Base-by-base conservation (phyloP, 331 rosid species). In the Acacia concinna region DNA sequence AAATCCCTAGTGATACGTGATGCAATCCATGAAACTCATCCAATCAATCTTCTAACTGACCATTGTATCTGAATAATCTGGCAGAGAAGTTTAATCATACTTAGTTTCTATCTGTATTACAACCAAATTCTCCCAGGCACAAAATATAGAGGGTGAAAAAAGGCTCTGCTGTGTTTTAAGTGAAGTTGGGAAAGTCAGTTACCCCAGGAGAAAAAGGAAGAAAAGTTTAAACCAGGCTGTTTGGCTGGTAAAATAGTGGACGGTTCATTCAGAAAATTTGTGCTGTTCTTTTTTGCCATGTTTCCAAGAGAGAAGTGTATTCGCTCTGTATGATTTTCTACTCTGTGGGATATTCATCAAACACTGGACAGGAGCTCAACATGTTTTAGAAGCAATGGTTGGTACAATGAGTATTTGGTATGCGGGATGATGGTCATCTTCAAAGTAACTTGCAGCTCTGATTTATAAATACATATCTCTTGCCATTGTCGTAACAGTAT, bases 121-220 rank as follows among this genome's bases (percentile, higher is more conserved):
- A 82, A 76, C 54, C 74, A 72, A 76, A 30, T 70, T 25, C 75
- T 40, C 20, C 31, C 38, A 40, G 21, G 54, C 23, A 54, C 44
- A 72, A 54, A 40, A 25, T 30, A 52, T 5, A 10, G 37, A 44
- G 49, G 68, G 69, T 23, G 52, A 2, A 21, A 0, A 25, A 21
- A 14, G 12, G 7, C 25, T 23, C 32, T 8, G 63, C 32, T 17
- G 21, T 62, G 21, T 62, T 30, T 82, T 46, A 49, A 23, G 66
- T 28, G 74, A 67, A 63, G 43, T 71, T 35, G 31, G 51, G 27
- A 32, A 56, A 30, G n/a, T 30, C 65, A 56, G 21, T 38, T 73
- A 32, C 9, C 78, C 34, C 41, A 34, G 21, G 25, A 1, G 6
- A 7, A 32, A 31, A 30, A 52, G 18, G n/a, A 37, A 60, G 6